Evolutionary conservation across 257 asterid genomes (phyloP), one percentile per base, ranked within the genome.

Genomic region (Ligustrum vulgare): DNA sequence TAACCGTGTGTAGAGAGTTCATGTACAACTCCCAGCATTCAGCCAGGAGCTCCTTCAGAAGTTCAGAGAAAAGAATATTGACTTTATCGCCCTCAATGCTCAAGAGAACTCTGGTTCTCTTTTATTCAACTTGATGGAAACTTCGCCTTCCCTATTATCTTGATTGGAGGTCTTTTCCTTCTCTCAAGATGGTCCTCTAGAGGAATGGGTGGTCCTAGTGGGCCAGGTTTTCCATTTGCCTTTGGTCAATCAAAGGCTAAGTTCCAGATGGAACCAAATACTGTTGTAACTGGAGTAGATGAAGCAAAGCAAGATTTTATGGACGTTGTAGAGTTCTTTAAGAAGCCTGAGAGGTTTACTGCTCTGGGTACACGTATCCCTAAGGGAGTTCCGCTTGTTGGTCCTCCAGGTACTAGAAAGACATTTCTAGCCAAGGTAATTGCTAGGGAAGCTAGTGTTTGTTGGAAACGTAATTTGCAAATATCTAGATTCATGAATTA

Each of bases 391-490:
- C 96, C 93, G 76, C 97, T 95, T 58, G 91, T 91, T 58, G 99
- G 99, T n/a, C 99, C 99, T 64, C 98, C 99, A 0, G 99, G 99
- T 72, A 93, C 99, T 1, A 97, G 99, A 51, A 95, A 95, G 90
- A 95, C 98, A 35, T 79, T 93, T 74, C 89, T 95, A 35, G 99
- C 98, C 56, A 93, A 95, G 84, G 99, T 98, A 10, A 95, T 95
- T 67, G 99, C 99, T 32, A 96, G 99, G 35, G 99, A 95, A 88
- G 98, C 99, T 1, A 96, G 31, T 28, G 31, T 28, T 28, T n/a
- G n/a, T n/a, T n/a, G n/a, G n/a, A n/a, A n/a, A n/a, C n/a, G n/a
- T n/a, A n/a, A n/a, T n/a, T n/a, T n/a, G n/a, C n/a, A n/a, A n/a
- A n/a, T n/a, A n/a, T n/a, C n/a, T n/a, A n/a, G n/a, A n/a, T n/a